Percentiles rank a stretch among this genome's conserved stretches.
Evolutionary conservation across 208 protist species (phyloP).

Genomic region (Leishmania tarentolae): DNA sequence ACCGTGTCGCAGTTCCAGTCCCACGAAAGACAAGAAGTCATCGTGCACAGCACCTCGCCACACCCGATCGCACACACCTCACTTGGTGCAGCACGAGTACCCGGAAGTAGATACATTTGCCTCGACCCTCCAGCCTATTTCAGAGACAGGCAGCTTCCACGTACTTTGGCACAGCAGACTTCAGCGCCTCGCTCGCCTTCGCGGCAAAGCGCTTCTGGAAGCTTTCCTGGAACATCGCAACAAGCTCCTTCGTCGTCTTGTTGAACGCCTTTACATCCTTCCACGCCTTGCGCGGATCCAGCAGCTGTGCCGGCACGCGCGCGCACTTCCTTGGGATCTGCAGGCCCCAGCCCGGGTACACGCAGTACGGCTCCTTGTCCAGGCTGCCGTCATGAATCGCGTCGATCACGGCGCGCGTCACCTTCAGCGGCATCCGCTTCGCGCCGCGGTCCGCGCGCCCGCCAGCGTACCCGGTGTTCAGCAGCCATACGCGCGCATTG

Average conservation of each 20-base stretch:
- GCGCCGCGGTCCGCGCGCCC: slow-evolving; percentile 83
- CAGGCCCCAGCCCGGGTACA: slow-evolving; percentile 90
- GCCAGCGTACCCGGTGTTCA: slow-evolving; percentile 96
- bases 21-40: not conserved
- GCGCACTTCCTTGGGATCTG: slow-evolving; percentile 77
- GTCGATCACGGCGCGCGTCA: slow-evolving; percentile 95
- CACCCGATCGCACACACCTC: not conserved
- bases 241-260: slow-evolving; percentile 80
- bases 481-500: slow-evolving; percentile 87
- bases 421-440: slow-evolving; percentile 91
- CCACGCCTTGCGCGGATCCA: slow-evolving; percentile 93
- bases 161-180: slow-evolving; percentile 83
- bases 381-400: slow-evolving; percentile 95
- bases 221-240: slow-evolving; percentile 93
- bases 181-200: slow-evolving; percentile 77
- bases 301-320: slow-evolving; percentile 84
- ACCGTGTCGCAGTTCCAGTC: no score
- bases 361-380: slow-evolving; percentile 60
- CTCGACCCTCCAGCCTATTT: no score
- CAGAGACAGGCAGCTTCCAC: slow-evolving; percentile 52
- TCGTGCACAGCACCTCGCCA: not conserved
- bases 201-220: slow-evolving; percentile 89
- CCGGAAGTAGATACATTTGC: no score
- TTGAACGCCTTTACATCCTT: slow-evolving; percentile 85
- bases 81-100: no score